phyloP scores from a whole-genome alignment of 257 asterid genomes.

The Penstemon eatonii region DNA sequence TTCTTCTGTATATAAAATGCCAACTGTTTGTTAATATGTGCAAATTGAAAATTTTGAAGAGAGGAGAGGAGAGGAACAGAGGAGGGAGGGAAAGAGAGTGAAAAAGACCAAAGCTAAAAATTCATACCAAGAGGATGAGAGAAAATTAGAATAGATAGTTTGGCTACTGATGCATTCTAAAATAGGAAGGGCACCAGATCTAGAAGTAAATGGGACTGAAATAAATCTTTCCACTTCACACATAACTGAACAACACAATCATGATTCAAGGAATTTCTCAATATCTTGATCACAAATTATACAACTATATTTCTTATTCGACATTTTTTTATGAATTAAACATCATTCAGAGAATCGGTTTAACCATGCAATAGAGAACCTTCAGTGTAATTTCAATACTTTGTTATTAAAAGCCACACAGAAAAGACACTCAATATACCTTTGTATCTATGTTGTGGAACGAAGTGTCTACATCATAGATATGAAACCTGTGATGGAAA shows the following conservation, averaged over 20 bases:
- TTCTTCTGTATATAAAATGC: neutral
- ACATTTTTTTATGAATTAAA: neutral
- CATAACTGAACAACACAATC: neutral
- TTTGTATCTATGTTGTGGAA: constrained; percentile 73
- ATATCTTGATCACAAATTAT: neutral
- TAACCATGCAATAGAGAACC: constrained; percentile 11
- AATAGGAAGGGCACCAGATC: constrained; percentile 1
- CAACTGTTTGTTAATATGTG: neutral
- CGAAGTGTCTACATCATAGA: constrained; percentile 87
- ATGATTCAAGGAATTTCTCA: constrained; percentile 1
- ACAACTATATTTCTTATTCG: constrained; percentile 1
- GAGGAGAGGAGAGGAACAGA: neutral
- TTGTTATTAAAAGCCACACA: constrained; percentile 16
- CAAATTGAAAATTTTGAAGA: neutral
- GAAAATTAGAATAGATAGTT: constrained; percentile 3
- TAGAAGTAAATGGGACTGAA: too few relatives aligned
- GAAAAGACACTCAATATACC: constrained; percentile 44
- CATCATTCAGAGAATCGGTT: constrained; percentile 3
- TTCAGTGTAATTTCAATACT: constrained; percentile 5
- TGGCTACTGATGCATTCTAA: constrained; percentile 8
- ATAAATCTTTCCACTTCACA: neutral
- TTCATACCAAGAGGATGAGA: too few relatives aligned
- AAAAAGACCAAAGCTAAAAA: too few relatives aligned
- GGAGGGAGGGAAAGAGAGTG: too few relatives aligned
- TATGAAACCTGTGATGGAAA: constrained; percentile 67